Evolutionary conservation across 2,329 filamentous ascomycete genomes (phyloP).

Genomic region (Cadophora sp.): DNA sequence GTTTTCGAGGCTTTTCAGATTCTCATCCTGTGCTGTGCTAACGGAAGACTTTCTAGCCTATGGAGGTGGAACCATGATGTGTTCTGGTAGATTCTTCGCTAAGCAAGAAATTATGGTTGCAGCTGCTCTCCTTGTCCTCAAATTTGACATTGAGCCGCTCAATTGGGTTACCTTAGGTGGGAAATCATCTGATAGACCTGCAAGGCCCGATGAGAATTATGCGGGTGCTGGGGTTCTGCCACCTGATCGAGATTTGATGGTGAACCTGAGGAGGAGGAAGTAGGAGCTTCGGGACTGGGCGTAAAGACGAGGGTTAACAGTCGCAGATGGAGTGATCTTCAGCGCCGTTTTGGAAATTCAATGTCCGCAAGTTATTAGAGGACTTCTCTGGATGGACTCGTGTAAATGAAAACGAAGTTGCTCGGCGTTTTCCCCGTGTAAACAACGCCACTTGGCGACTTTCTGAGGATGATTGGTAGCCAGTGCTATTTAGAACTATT

Average conservation of each 20-base stretch:
- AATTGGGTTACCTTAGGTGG: slow-evolving; percentile 19
- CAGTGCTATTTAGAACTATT: too few relatives aligned
- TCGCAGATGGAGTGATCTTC: too few relatives aligned
- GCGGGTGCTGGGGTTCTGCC: slow-evolving; percentile 28
- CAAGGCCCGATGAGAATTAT: slow-evolving; percentile 19
- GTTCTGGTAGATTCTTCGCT: slow-evolving; percentile 33
- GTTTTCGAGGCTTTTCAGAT: background rate
- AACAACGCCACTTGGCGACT: too few relatives aligned
- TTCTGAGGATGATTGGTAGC: too few relatives aligned
- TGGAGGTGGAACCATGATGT: slow-evolving; percentile 32
- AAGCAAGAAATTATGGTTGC: slow-evolving; percentile 33
- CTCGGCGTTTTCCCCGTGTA: too few relatives aligned
- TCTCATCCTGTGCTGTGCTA: background rate
- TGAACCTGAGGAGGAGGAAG: slow-evolving; percentile 18
- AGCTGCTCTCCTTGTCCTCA: slow-evolving; percentile 26
- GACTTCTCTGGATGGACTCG: too few relatives aligned
- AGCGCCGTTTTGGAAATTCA: too few relatives aligned
- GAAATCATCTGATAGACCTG: slow-evolving; percentile 18
- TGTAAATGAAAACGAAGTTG: too few relatives aligned
- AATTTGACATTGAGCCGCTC: slow-evolving; percentile 31
- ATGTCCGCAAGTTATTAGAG: too few relatives aligned
- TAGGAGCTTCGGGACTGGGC: background rate
- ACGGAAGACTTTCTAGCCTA: slow-evolving; percentile 13
- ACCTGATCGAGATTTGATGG: slow-evolving; percentile 31
- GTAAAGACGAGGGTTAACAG: background rate